A percentile compares a stretch with the other conserved stretches of the same genome.
These are phyloP conservation scores for Tetragonia tetragonoides DNA, from an alignment of 148 eudicot species.

Conservation along the genomic window DNA sequence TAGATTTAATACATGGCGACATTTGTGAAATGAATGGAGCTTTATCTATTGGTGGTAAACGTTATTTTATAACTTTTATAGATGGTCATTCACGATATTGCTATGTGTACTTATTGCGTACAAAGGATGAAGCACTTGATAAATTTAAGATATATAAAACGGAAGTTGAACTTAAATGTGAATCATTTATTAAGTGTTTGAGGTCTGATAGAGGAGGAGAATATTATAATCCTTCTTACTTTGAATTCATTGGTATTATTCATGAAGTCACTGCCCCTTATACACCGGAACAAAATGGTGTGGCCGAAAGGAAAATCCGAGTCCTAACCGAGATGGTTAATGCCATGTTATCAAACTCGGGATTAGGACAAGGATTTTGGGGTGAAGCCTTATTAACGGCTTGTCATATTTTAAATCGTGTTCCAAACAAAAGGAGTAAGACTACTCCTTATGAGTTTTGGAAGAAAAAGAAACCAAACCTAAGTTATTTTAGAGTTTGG, in stretches of 20 bases:
- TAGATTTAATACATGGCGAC: neutral
- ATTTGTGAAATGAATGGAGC: neutral
- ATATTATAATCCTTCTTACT: neutral
- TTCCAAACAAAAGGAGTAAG: conserved; percentile 1
- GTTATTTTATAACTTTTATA: neutral
- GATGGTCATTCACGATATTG: conserved; percentile 7
- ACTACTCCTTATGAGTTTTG: conserved; percentile 8
- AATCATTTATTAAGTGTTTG: neutral
- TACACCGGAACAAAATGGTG: conserved; percentile 13
- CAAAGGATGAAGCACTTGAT: conserved; percentile 2
- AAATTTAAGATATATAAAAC: neutral
- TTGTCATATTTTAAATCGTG: conserved; percentile 6
- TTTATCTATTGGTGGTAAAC: neutral
- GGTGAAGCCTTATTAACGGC: conserved; percentile 1
- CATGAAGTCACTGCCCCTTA: neutral
- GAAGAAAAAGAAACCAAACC: neutral
- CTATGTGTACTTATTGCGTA: neutral
- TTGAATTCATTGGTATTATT: neutral
- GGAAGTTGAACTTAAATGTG: neutral
- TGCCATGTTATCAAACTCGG: conserved; percentile 6
- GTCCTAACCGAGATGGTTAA: conserved; percentile 6
- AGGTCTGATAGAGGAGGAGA: too few relatives aligned
- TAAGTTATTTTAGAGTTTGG: neutral
- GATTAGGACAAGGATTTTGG: neutral
- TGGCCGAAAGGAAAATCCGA: conserved; percentile 11